phyloP scores from a whole-genome alignment of 495 filamentous ascomycete species.

The Terfezia claveryi region DNA sequence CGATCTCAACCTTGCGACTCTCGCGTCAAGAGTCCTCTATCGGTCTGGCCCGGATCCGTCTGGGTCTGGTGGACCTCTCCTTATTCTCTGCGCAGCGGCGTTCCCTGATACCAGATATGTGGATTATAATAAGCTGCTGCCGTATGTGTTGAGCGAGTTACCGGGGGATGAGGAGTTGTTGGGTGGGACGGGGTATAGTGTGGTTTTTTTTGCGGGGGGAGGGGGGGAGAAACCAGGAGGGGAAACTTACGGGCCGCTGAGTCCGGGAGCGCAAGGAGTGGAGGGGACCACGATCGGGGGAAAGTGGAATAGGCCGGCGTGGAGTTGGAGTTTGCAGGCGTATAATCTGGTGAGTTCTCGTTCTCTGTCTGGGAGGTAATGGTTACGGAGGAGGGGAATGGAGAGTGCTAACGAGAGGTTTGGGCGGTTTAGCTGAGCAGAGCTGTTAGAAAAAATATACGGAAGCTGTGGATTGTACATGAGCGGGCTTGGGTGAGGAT shows the following conservation, averaged over 20 bases:
- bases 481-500: constrained; percentile 35
- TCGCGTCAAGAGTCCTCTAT: constrained; percentile 28
- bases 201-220: constrained; percentile 34
- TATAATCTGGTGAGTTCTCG: constrained; percentile 25
- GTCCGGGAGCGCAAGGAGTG: background rate
- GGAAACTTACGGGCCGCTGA: background rate
- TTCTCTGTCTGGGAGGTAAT: background rate
- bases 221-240: constrained; percentile 14
- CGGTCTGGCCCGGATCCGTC: constrained; percentile 27
- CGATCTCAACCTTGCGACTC: constrained; percentile 20
- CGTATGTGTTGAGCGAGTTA: constrained; percentile 32
- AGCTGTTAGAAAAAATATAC: constrained; percentile 31
- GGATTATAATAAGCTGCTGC: constrained; percentile 33
- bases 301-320: constrained; percentile 28
- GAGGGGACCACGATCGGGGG: constrained; percentile 13
- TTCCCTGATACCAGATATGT: constrained; percentile 29
- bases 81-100: constrained; percentile 33
- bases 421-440: constrained; percentile 21
- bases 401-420: constrained; percentile 5
- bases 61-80: constrained; percentile 24
- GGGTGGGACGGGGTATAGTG: constrained; percentile 29
- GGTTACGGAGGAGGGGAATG: background rate
- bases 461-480: constrained; percentile 34
- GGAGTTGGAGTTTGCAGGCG: constrained; percentile 37
- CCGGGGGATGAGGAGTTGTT: constrained; percentile 33